Evolutionary conservation across 2,329 filamentous ascomycete genomes (phyloP).

Genomic region (Calonectria pteridis): DNA sequence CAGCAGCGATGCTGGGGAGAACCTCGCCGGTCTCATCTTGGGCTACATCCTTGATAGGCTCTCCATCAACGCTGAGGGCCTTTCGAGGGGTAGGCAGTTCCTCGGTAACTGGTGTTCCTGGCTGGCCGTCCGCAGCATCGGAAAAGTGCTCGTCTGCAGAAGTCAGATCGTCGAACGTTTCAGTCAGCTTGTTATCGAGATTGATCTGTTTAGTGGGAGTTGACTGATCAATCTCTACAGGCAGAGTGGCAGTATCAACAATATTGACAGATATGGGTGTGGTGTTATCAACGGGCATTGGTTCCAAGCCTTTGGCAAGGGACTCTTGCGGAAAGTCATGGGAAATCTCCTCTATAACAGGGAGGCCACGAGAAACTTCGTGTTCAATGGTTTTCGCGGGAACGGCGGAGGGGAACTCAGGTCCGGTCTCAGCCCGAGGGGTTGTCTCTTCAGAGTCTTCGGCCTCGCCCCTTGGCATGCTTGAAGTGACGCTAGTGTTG

Average conservation of each 20-base stretch:
- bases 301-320: conserved; percentile 48
- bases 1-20: not conserved
- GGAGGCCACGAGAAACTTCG: conserved; percentile 7
- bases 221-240: conserved; percentile 40
- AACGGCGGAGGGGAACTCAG: conserved; percentile 42
- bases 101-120: conserved; percentile 33
- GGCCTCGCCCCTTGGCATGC: conserved; percentile 56
- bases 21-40: not conserved
- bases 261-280: conserved; percentile 51
- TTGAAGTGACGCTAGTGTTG: conserved; percentile 52
- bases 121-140: conserved; percentile 47
- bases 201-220: conserved; percentile 41
- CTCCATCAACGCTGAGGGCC: not conserved
- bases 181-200: conserved; percentile 29
- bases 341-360: not conserved
- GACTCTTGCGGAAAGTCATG: conserved; percentile 2
- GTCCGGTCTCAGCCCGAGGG: conserved; percentile 69
- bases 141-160: conserved; percentile 54
- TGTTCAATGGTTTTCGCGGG: not conserved
- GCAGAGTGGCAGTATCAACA: conserved; percentile 36
- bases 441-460: conserved; percentile 76
- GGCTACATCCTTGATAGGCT: conserved; percentile 9
- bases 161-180: conserved; percentile 47
- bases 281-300: conserved; percentile 55
- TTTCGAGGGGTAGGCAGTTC: conserved; percentile 10